Percentiles rank a stretch among this genome's conserved stretches.
Evolutionary conservation across 2,329 filamentous ascomycete genomes (phyloP).

Genomic region (Stromatinia cepivora): DNA sequence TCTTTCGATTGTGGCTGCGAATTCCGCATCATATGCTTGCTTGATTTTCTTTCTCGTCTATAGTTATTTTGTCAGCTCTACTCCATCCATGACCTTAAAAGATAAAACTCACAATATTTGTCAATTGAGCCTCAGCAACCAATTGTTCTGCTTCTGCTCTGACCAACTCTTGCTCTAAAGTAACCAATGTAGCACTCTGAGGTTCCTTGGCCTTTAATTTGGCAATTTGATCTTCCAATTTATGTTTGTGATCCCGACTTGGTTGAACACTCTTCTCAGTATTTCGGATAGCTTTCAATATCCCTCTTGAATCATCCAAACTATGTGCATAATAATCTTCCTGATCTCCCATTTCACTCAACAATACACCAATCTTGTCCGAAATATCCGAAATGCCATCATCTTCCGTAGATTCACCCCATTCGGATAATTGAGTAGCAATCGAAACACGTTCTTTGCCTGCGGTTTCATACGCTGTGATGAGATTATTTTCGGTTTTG

Average conservation of each 20-base stretch:
- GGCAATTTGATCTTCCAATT: constrained; percentile 90
- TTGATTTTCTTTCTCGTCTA: constrained; percentile 95
- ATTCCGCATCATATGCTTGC: constrained; percentile 87
- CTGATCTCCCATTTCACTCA: constrained; percentile 91
- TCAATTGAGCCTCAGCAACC: constrained; percentile 94
- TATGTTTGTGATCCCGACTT: constrained; percentile 79
- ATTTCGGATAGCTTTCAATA: constrained; percentile 91
- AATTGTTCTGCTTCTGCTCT: constrained; percentile 93
- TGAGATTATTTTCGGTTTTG: constrained; percentile 90
- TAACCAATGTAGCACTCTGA: constrained; percentile 74
- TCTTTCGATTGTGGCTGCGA: constrained; percentile 88
- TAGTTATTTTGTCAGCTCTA: constrained; percentile 3
- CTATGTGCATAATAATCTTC: constrained; percentile 86
- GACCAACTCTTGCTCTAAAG: constrained; percentile 93
- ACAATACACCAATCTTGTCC: constrained; percentile 91
- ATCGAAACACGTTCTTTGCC: constrained; percentile 82
- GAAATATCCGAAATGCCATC: constrained; percentile 85
- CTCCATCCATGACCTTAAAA: neutral
- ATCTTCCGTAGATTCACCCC: constrained; percentile 90
- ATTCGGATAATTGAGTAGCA: constrained; percentile 89
- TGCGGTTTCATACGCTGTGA: constrained; percentile 80
- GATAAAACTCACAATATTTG: constrained; percentile 72
- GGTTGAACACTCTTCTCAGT: constrained; percentile 95
- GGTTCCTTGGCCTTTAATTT: constrained; percentile 92
- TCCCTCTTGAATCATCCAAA: constrained; percentile 77